Percentiles rank a stretch among this genome's conserved stretches.
These are phyloP conservation scores for Babesia microti DNA, from an alignment of 169 alveolate species.

Conservation along the genomic window DNA sequence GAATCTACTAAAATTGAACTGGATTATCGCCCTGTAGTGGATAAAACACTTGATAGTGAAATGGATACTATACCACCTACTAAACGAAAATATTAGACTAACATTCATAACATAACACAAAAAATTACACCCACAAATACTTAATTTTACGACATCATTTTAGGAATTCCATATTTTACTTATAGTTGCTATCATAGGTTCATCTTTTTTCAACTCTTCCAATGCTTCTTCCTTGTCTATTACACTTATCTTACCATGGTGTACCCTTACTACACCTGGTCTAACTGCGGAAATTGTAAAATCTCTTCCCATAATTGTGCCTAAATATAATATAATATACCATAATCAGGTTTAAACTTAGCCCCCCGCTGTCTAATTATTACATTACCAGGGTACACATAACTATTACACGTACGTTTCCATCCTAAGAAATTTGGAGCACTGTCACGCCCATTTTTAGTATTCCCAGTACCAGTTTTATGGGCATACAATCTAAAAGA, in stretches of 20 bases:
- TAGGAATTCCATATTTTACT: slow-evolving; percentile 59
- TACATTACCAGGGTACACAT: slow-evolving; percentile 68
- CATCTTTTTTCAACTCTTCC: slow-evolving; percentile 25
- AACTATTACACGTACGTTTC: slow-evolving; percentile 63
- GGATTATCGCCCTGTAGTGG: slow-evolving; percentile 73
- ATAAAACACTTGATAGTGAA: slow-evolving; percentile 75
- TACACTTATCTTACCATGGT: slow-evolving; percentile 49
- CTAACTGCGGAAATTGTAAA: slow-evolving; percentile 49
- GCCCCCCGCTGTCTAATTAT: slow-evolving; percentile 76
- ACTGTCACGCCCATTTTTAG: slow-evolving; percentile 75
- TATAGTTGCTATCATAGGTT: slow-evolving; percentile 50
- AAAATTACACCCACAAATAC: too few species aligned
- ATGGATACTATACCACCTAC: slow-evolving; percentile 79
- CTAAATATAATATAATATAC: slow-evolving; percentile 28
- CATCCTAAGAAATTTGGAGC: slow-evolving; percentile 69
- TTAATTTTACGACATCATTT: too few species aligned
- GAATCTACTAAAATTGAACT: slow-evolving; percentile 57
- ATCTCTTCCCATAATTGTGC: slow-evolving; percentile 54
- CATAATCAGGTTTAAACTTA: slow-evolving; percentile 70
- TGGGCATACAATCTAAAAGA: slow-evolving; percentile 48
- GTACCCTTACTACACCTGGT: slow-evolving; percentile 50
- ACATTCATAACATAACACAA: not conserved
- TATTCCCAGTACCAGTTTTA: slow-evolving; percentile 73
- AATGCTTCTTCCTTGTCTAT: slow-evolving; percentile 47
- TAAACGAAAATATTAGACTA: slow-evolving; percentile 49